Evolutionary conservation across 2,329 filamentous ascomycete species (phyloP).

Genomic region (Aspergillus awamori): DNA sequence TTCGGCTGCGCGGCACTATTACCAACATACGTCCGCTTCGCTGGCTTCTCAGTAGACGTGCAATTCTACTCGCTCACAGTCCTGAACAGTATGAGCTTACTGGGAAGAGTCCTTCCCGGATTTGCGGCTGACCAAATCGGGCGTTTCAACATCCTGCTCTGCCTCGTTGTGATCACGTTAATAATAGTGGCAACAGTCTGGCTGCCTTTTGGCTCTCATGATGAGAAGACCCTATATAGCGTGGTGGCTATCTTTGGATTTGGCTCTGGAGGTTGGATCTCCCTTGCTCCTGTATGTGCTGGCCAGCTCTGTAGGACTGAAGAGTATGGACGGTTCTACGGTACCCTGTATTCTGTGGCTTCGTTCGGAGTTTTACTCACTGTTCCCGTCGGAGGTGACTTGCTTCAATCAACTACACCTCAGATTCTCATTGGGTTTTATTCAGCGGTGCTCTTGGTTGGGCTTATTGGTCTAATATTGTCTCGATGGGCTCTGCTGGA

Average conservation of each 20-base stretch:
- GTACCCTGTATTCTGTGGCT: constrained; percentile 52
- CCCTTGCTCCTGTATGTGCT: constrained; percentile 49
- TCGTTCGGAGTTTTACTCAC: constrained; percentile 51
- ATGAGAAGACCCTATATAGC: constrained; percentile 45
- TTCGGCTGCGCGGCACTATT: constrained; percentile 53
- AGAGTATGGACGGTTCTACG: constrained; percentile 53
- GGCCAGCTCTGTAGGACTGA: constrained; percentile 52
- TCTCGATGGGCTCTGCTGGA: constrained; percentile 42
- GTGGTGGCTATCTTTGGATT: constrained; percentile 54
- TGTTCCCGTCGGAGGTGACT: constrained; percentile 50
- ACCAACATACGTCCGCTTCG: constrained; percentile 48
- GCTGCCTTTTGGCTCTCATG: constrained; percentile 49
- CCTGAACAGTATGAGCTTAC: constrained; percentile 47
- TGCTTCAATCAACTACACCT: constrained; percentile 51
- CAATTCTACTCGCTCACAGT: constrained; percentile 52
- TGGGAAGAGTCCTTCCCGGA: constrained; percentile 51
- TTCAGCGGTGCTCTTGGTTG: constrained; percentile 45
- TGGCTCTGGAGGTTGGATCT: constrained; percentile 54
- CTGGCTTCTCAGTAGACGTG: constrained; percentile 41
- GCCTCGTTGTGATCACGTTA: constrained; percentile 40
- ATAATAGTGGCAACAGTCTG: constrained; percentile 48
- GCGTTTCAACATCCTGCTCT: constrained; percentile 50
- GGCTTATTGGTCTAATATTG: constrained; percentile 30
- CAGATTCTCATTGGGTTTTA: constrained; percentile 52
- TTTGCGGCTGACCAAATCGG: constrained; percentile 49